Base-by-base conservation (phyloP, 768 basidiomycete genomes). In the Psilocybe cyanescens region DNA sequence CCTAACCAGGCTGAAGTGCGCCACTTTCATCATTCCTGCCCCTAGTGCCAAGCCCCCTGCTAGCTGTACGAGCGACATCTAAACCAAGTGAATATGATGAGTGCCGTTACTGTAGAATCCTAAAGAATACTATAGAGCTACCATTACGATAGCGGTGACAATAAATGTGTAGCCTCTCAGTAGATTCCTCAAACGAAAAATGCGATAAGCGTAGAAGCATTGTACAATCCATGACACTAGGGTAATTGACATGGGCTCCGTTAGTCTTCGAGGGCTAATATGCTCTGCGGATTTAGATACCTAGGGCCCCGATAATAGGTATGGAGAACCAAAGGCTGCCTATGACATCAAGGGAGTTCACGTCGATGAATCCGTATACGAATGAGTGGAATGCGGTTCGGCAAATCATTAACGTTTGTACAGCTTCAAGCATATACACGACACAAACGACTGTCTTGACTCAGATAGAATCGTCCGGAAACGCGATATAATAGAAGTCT, bases 201-300 rank as follows among this genome's bases (percentile, higher is more conserved):
- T 56, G 12, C 55, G 39, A 46, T 45, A 46, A 3, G 55, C 44
- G 12, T 56, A 56, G 45, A 56, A 56, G 8, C 28, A n/a, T 41
- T 56, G 41, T n/a, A 56, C 55, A 7, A 56, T 31, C 4, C n/a
- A 56, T 29, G 55, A 19, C 41, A 56, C 55, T 56, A 24, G 19
- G 30, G 31, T 11, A 4, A 31, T 44, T 44, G 8, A 5, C 11
- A 44, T 44, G 7, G 5, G 41, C 2, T 8, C 12, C 3, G 41
- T 16, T n/a, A 16, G 41, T 44, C 14, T 9, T 6, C 30, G 24
- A 6, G 9, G 14, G 48, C 17, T 49, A 28, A 24, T 14, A 51
- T 16, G 30, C 9, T 12, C 9, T 51, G 11, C 1, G 14, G n/a
- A 30, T 7, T 3, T 14, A 33, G 2, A 11, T 37, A 53, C 51